Conservation (phyloP, 2,329 filamentous ascomycete species). For the Clarireedia homoeocarpa region DNA sequence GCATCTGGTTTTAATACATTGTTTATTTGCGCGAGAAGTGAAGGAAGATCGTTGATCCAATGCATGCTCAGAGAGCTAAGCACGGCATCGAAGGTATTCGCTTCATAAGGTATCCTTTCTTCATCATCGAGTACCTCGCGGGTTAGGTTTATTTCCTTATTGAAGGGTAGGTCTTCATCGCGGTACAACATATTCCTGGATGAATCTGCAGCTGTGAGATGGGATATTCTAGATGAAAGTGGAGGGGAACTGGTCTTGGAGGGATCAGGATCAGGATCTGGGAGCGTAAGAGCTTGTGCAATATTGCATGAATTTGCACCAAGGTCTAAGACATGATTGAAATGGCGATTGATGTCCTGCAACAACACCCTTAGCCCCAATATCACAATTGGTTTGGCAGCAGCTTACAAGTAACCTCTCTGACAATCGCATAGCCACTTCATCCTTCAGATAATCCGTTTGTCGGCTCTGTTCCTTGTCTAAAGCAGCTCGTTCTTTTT, state of each 20-base stretch:
- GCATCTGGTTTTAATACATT: conserved; percentile 79
- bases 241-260: conserved; percentile 51
- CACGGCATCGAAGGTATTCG: conserved; percentile 79
- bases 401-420: conserved; percentile 68
- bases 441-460: conserved; percentile 89
- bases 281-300: conserved; percentile 67
- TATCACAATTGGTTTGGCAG: conserved; percentile 3
- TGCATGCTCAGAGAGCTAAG: conserved; percentile 85
- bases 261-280: conserved; percentile 55
- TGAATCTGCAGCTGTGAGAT: conserved; percentile 74
- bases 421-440: conserved; percentile 76
- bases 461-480: conserved; percentile 65
- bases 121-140: conserved; percentile 68
- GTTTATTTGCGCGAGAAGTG: conserved; percentile 77
- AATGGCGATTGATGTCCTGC: conserved; percentile 86
- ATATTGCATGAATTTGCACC: conserved; percentile 96
- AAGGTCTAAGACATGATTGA: conserved; percentile 78
- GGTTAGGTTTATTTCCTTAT: conserved; percentile 61
- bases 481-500: conserved; percentile 77
- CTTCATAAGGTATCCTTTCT: conserved; percentile 67
- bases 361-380: not conserved
- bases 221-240: conserved; percentile 61
- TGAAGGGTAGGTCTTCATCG: conserved; percentile 68
- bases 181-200: conserved; percentile 72
- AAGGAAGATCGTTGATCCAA: conserved; percentile 96